Evolutionary conservation across 768 basidiomycete species (phyloP), one percentile per base, ranked within the genome.

Genomic region (Zangia roseola): DNA sequence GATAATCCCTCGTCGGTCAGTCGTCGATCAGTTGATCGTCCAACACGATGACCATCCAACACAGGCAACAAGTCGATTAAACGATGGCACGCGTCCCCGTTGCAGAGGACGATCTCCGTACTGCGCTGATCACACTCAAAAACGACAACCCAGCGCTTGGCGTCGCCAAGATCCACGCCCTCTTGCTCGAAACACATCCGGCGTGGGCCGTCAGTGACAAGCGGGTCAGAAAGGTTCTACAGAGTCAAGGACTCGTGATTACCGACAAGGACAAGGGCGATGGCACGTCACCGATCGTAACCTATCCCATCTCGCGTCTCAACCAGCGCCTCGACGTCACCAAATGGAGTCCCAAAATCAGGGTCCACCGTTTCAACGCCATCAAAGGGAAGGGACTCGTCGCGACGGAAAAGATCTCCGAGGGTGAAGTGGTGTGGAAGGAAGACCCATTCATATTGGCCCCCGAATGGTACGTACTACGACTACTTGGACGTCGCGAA

Each of bases 141-240:
- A 64, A 67, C 14, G 69, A 71, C 36, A 73, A 90, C 40, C 84
- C 89, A 0, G 66, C 74, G 0, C 73, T 88, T 17, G 92, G 91
- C 3, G 81, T 89, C 35, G 60, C 74, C 16, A 94, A 91, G 69
- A 73, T 91, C 4, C 85, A 89, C 47, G 71, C 77, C 2, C 73
- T 81, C 6, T 69, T 94, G 9, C 76, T 86, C 12, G 65, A 74
- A 12, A 68, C 71, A 10, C 69, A 88, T 55, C 79, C 87, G 3
- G 72, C 77, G 20, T 94, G 90, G 89, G 65, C 76, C 0, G 88
- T 93, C 54, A 89, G 88, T 63, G 92, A 94, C 67, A 93, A 91
- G 60, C 79, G 92, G 20, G 77, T 86, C 5, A 72, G 83, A 40
- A 92, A 88, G 65, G 69, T 88, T 40, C 69, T 93, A 2, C 84